These are phyloP conservation scores for Hypoxylon sp. DNA, from an alignment of 2,329 filamentous ascomycete genomes.

Conservation along the genomic window DNA sequence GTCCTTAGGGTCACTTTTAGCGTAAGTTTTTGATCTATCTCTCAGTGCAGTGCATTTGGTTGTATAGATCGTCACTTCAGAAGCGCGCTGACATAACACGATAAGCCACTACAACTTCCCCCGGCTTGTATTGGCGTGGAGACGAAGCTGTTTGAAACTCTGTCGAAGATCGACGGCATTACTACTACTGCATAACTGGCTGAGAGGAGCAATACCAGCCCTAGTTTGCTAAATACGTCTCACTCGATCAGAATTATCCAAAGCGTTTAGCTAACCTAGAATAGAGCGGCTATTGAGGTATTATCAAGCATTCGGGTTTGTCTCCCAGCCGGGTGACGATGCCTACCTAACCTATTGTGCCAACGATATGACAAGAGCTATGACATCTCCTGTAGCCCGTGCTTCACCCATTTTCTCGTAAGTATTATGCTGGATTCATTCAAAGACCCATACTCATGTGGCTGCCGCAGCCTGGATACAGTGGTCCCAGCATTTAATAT, in stretches of 20 bases:
- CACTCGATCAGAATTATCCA: neutral
- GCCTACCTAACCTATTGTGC: conserved; percentile 39
- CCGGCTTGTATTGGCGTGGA: conserved; percentile 29
- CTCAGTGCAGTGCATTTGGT: neutral
- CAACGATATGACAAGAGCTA: conserved; percentile 45
- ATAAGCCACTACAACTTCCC: conserved; percentile 28
- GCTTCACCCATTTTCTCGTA: conserved; percentile 39
- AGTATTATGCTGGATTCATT: neutral
- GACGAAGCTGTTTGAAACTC: conserved; percentile 20
- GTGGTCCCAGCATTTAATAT: conserved; percentile 36
- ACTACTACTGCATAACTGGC: conserved; percentile 23
- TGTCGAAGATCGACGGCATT: conserved; percentile 1
- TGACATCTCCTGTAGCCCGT: conserved; percentile 35
- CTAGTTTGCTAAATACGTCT: conserved; percentile 42
- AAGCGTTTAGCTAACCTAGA: neutral
- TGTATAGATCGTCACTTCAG: neutral
- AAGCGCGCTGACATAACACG: neutral
- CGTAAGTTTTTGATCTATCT: conserved; percentile 12
- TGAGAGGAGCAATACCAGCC: conserved; percentile 20
- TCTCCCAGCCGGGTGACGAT: conserved; percentile 41
- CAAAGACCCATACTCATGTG: conserved; percentile 1
- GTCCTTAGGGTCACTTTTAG: conserved; percentile 29
- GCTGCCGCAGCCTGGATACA: conserved; percentile 26
- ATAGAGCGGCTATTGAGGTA: conserved; percentile 47
- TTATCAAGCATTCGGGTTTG: conserved; percentile 47